Percentiles rank a stretch among this genome's conserved stretches.
These are phyloP conservation scores for Prunus padus DNA, from an alignment of 306 rosid species.

Conservation along the genomic window DNA sequence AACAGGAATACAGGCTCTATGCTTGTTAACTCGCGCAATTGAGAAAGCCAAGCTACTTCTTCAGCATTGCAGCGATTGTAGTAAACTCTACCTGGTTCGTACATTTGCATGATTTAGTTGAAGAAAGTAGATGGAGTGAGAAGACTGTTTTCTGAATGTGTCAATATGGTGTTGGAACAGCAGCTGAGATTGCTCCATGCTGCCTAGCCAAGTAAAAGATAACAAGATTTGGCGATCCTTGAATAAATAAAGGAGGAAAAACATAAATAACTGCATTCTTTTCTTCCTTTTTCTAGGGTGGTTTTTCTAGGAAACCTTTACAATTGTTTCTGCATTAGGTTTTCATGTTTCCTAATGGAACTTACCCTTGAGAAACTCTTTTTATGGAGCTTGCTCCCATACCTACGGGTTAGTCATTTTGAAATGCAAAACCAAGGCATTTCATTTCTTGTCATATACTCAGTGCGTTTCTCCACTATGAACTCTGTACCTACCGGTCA, in stretches of 20 bases:
- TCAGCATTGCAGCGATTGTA: conserved; percentile 63
- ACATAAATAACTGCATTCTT: neutral
- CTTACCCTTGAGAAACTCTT: neutral
- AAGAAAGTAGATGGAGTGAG: conserved; percentile 11
- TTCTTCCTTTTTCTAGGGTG: neutral
- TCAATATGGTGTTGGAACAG: neutral
- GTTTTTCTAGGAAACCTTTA: neutral
- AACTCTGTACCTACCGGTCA: neutral
- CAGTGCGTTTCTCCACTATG: neutral
- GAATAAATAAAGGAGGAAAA: neutral
- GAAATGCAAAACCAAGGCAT: neutral
- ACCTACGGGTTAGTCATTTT: neutral
- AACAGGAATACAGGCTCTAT: conserved; percentile 64
- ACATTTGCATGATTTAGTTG: conserved; percentile 20
- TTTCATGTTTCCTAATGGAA: neutral
- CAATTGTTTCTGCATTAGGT: neutral
- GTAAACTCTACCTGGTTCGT: conserved; percentile 87
- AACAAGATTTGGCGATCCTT: neutral
- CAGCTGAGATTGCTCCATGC: neutral
- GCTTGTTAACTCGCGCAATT: conserved; percentile 45
- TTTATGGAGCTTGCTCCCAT: neutral
- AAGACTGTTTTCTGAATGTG: neutral
- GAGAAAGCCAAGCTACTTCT: conserved; percentile 59
- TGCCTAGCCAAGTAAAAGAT: neutral
- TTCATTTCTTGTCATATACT: neutral